Evolutionary conservation across 768 basidiomycete genomes (phyloP).

Genomic region (Tulasnella sp.): DNA sequence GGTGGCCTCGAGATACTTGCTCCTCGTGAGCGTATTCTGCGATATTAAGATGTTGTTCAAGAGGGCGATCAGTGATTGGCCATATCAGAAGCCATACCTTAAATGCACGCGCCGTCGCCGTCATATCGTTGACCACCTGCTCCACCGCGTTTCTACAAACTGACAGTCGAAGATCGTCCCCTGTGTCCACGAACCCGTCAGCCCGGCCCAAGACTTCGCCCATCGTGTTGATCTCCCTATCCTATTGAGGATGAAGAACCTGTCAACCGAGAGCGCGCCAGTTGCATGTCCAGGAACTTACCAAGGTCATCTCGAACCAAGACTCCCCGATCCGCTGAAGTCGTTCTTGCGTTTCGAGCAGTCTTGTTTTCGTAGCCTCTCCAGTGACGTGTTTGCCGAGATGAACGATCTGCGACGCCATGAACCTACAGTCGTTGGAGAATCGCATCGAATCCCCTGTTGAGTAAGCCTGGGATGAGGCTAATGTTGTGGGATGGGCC

Average conservation of each 20-base stretch:
- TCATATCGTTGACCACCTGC: constrained; percentile 51
- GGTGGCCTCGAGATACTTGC: constrained; percentile 59
- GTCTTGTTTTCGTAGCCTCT: constrained; percentile 33
- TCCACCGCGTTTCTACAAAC: constrained; percentile 63
- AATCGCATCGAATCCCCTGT: constrained; percentile 57
- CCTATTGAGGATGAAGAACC: constrained; percentile 32
- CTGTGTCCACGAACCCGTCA: constrained; percentile 57
- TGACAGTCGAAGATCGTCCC: constrained; percentile 63
- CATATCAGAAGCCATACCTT: constrained; percentile 41
- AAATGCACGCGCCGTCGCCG: constrained; percentile 50
- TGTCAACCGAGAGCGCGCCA: no score
- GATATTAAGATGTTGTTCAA: not conserved
- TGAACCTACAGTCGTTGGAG: constrained; percentile 71
- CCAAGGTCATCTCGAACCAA: constrained; percentile 62
- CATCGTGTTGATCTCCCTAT: constrained; percentile 37
- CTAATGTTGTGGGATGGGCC: constrained; percentile 33
- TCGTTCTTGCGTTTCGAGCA: constrained; percentile 41
- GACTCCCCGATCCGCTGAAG: constrained; percentile 51
- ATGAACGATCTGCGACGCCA: constrained; percentile 38
- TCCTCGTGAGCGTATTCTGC: constrained; percentile 58
- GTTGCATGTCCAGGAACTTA: no score
- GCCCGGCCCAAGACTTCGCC: constrained; percentile 43
- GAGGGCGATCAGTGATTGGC: not conserved
- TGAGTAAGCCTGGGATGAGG: constrained; percentile 32
- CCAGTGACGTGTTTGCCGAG: constrained; percentile 26